These are phyloP conservation scores for Wickerhamomyces chaumierensis DNA, from an alignment of 805 yeast species.

Conservation along the genomic window DNA sequence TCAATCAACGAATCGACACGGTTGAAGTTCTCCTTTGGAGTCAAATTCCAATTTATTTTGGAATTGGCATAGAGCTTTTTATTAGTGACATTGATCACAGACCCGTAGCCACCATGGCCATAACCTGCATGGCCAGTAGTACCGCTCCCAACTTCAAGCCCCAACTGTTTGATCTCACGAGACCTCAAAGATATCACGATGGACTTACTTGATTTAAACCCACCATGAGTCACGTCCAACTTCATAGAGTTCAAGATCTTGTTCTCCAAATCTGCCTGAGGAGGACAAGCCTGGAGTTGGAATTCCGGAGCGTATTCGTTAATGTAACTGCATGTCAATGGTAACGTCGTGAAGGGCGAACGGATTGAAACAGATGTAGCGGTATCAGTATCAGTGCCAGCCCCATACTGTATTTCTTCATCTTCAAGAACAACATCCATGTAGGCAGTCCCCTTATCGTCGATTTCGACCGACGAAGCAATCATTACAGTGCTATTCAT, in stretches of 20 bases:
- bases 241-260: constrained; percentile 41
- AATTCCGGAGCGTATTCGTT: constrained; percentile 20
- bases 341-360: constrained; percentile 10
- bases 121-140: background rate
- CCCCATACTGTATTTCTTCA: constrained; percentile 9
- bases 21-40: background rate
- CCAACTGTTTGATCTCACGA: constrained; percentile 25
- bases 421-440: constrained; percentile 16
- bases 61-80: background rate
- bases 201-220: constrained; percentile 14
- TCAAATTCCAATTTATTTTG: background rate
- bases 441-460: constrained; percentile 18
- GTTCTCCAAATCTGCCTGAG: constrained; percentile 35
- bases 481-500: constrained; percentile 7
- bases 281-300: constrained; percentile 42
- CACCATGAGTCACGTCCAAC: constrained; percentile 28
- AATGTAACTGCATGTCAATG: constrained; percentile 19
- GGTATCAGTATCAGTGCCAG: constrained; percentile 4
- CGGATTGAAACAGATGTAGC: background rate
- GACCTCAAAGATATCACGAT: constrained; percentile 24
- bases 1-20: background rate
- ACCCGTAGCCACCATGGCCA: too few species aligned
- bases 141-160: constrained; percentile 1
- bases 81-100: background rate
- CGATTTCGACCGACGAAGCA: constrained; percentile 6